Percentiles rank a stretch among this genome's conserved stretches.
Conservation (phyloP, 768 basidiomycete genomes). For the Phanerodontia chrysosporium region DNA sequence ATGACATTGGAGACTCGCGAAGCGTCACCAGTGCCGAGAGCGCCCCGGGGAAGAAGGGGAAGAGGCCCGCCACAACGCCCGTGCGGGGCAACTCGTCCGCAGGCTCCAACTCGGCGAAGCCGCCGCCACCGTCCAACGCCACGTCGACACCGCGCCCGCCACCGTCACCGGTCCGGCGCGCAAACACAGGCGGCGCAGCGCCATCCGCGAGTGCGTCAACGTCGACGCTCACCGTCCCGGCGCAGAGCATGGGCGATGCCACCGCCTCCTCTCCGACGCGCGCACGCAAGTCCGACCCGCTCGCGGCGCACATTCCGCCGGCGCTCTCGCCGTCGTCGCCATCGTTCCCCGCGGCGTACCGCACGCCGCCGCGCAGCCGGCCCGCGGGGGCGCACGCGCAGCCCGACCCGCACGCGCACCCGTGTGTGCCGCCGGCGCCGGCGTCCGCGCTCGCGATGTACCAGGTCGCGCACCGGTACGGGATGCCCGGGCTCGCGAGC, state of each 20-base stretch:
- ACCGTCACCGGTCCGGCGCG: constrained; percentile 17
- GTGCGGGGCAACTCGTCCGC: constrained; percentile 8
- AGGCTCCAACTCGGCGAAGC: constrained; percentile 13
- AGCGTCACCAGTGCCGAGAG: constrained; percentile 55
- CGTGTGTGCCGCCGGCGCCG: constrained; percentile 54
- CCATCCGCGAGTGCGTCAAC: constrained; percentile 2
- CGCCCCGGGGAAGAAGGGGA: constrained; percentile 1
- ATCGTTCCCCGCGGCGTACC: constrained; percentile 21
- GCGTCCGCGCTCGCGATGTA: constrained; percentile 75
- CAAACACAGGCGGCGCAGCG: background rate
- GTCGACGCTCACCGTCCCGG: constrained; percentile 8
- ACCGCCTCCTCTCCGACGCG: constrained; percentile 24
- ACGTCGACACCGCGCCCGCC: constrained; percentile 9
- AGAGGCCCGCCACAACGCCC: constrained; percentile 10
- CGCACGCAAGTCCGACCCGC: constrained; percentile 26
- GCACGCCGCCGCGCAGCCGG: background rate
- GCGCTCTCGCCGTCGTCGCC: constrained; percentile 27
- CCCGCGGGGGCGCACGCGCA: background rate
- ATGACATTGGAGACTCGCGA: constrained; percentile 35
- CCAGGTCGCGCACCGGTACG: constrained; percentile 73
- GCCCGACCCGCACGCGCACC: constrained; percentile 68
- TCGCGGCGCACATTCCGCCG: constrained; percentile 34
- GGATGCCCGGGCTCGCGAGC: constrained; percentile 57
- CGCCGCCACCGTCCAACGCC: background rate
- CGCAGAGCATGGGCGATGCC: background rate